Evolutionary conservation across 1,284 basidiomycete genomes (phyloP), one percentile per base, ranked within the genome.

Genomic region (Boletus sp.): DNA sequence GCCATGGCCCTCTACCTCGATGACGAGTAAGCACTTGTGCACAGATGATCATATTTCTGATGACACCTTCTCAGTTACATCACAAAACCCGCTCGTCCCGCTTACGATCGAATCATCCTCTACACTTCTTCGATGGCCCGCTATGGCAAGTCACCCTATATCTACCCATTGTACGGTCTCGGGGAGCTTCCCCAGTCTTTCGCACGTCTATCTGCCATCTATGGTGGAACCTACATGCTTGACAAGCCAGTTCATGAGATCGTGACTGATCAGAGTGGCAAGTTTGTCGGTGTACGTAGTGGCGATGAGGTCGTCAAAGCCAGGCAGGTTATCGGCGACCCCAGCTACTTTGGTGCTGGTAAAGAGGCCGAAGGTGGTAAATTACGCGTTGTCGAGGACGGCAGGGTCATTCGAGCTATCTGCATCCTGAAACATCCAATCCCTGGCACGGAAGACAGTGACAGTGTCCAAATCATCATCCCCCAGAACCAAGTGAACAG

Each of bases 221-320:
- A 99, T 74, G 97, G 97, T 55, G 97, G 97, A 54, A 99, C 97
- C 18, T 99, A 99, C 80, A 99, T 99, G 97, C 89, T 99, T 58
- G 95, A 98, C 82, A 99, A 99, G 80, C 82, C 82, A 58, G 91
- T 98, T 67, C 89, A 98, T 64, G 86, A 93, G 74, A 94, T 99
- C 68, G 89, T 98, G 61, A 91, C 90, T 51, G 91, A 90, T 70
- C 70, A 77, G 11, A 85, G 89, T 60, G 97, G 97, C 70, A 93
- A 92, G 74, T 98, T 99, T 68, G 83, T 91, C 54, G 96, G 97
- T 57, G 97, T 99, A 45, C 90, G 89, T 45, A 91, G 89, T 66
- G 95, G 87, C 43, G 82, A 84, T 9, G 97, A 99, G 80, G 96
- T 89, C 18, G 97, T 97, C 71, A 97, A 92, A 80, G 97, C 97